A percentile compares a stretch with the other conserved stretches of the same genome.
phyloP scores from a whole-genome alignment of 2,329 filamentous ascomycete species.

The Fusarium sp. region DNA sequence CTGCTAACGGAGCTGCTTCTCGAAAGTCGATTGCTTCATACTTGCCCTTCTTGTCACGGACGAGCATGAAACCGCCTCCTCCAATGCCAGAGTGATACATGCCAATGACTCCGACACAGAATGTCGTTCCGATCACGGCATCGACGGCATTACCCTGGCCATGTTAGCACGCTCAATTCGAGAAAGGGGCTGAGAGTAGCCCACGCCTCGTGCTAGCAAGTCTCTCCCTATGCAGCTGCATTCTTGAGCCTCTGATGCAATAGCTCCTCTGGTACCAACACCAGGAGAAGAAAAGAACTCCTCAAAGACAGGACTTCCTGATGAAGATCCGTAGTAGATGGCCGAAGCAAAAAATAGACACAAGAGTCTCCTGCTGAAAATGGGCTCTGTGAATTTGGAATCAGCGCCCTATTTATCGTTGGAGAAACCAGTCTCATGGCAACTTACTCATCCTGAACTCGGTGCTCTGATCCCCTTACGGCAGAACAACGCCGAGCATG shows the following conservation, averaged over 20 bases:
- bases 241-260: constrained; percentile 73
- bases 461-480: background rate
- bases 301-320: constrained; percentile 18
- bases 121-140: constrained; percentile 75
- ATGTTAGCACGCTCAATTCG: background rate
- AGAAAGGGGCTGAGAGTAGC: constrained; percentile 28
- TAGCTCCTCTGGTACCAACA: constrained; percentile 62
- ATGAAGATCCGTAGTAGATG: constrained; percentile 15
- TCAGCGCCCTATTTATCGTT: constrained; percentile 1
- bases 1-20: constrained; percentile 84
- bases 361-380: constrained; percentile 7
- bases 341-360: constrained; percentile 23
- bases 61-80: constrained; percentile 89
- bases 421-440: background rate
- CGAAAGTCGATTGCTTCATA: constrained; percentile 92
- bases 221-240: constrained; percentile 76
- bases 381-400: background rate
- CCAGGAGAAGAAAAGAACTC: constrained; percentile 22
- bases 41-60: constrained; percentile 74
- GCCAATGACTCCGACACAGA: constrained; percentile 78
- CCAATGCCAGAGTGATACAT: constrained; percentile 87
- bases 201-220: constrained; percentile 62
- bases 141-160: constrained; percentile 77
- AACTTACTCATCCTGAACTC: constrained; percentile 11
- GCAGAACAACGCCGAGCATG: background rate